These are phyloP conservation scores for Naganishia kalamii DNA, from an alignment of 768 basidiomycete species.

Conservation along the genomic window DNA sequence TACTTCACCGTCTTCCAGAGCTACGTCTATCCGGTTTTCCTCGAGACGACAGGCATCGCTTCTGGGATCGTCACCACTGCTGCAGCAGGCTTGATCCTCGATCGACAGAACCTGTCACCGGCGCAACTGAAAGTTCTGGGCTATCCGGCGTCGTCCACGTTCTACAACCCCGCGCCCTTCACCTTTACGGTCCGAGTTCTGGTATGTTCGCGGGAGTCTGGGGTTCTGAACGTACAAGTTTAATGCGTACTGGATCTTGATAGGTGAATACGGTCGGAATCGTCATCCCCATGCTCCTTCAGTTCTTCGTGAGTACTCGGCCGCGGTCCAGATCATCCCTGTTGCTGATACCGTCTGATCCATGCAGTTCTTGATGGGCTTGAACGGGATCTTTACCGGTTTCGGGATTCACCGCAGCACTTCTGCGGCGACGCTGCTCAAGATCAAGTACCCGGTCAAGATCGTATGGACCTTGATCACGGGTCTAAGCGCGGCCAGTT, in stretches of 20 bases:
- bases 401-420: conserved; percentile 13
- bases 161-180: not conserved
- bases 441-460: conserved; percentile 6
- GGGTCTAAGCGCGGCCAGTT: not conserved
- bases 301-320: conserved; percentile 9
- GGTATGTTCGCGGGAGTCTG: not conserved
- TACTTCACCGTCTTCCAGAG: conserved; percentile 1
- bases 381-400: conserved; percentile 14
- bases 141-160: not conserved
- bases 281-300: conserved; percentile 8
- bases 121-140: not conserved
- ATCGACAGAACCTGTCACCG: not conserved
- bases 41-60: not conserved
- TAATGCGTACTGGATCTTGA: not conserved
- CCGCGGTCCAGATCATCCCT: not conserved
- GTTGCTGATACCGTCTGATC: not conserved
- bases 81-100: not conserved
- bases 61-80: not conserved
- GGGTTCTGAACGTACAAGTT: not conserved
- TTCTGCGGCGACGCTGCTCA: not conserved
- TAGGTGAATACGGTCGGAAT: conserved; percentile 11
- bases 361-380: conserved; percentile 12
- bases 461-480: conserved; percentile 3
- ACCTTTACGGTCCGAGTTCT: not conserved
- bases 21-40: not conserved